These are phyloP conservation scores for Ceriops zippeliana DNA, from an alignment of 345 rosid species.

Conservation along the genomic window DNA sequence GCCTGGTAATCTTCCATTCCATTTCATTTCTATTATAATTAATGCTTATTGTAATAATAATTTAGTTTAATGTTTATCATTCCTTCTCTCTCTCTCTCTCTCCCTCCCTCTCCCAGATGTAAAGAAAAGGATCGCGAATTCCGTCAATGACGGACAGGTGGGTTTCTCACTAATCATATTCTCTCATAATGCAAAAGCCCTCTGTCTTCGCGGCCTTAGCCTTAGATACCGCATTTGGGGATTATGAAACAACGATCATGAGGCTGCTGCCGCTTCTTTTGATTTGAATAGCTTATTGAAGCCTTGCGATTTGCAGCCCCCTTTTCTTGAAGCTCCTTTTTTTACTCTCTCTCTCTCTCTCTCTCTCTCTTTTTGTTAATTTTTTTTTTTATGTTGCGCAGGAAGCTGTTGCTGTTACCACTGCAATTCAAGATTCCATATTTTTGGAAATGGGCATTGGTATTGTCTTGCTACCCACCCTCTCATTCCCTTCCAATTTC, in stretches of 20 bases:
- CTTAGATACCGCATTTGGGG: background rate
- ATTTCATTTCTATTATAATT: background rate
- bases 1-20: conserved; percentile 40
- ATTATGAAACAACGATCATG: too few relatives aligned
- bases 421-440: conserved; percentile 65
- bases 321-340: too few relatives aligned
- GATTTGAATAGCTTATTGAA: too few relatives aligned
- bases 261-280: background rate
- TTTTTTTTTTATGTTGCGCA: conserved; percentile 20
- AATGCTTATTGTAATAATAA: background rate
- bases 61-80: too few relatives aligned
- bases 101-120: conserved; percentile 40
- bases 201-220: background rate
- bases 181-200: background rate
- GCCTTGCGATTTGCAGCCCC: too few relatives aligned
- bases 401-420: conserved; percentile 87
- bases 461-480: conserved; percentile 13
- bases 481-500: background rate
- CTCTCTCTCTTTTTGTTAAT: background rate
- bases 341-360: background rate
- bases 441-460: conserved; percentile 82
- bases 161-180: background rate
- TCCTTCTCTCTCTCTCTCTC: background rate
- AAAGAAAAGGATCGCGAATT: conserved; percentile 72
- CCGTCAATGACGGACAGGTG: conserved; percentile 74